Evolutionary conservation across 164 flowering plant species (phyloP).

Genomic region (Platanus orientalis): DNA sequence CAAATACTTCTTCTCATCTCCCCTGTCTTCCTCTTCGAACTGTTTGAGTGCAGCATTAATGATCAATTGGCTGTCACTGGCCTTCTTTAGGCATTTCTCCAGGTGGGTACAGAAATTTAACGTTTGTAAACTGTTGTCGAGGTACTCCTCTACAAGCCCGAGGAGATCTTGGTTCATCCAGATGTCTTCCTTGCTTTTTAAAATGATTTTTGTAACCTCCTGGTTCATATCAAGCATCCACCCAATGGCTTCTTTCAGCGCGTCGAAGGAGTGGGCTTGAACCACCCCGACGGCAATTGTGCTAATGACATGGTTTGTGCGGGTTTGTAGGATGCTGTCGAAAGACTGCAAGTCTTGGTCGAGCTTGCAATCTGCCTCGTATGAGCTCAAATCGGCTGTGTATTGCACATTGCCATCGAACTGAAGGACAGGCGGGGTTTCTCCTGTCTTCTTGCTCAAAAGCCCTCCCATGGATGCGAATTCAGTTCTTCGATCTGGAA

Average conservation of each 20-base stretch:
- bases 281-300: conserved; percentile 46
- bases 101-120: conserved; percentile 69
- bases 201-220: conserved; percentile 59
- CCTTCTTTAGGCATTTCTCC: conserved; percentile 60
- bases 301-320: conserved; percentile 53
- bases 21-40: conserved; percentile 53
- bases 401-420: conserved; percentile 5
- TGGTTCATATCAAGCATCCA: conserved; percentile 71
- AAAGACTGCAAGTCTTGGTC: conserved; percentile 51
- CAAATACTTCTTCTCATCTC: conserved; percentile 17
- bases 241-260: conserved; percentile 58
- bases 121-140: conserved; percentile 63
- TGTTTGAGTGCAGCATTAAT: conserved; percentile 54
- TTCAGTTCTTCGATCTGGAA: no score
- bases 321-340: conserved; percentile 45
- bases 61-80: conserved; percentile 57
- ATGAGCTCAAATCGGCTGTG: conserved; percentile 41
- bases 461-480: conserved; percentile 36
- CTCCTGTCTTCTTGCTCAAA: conserved; percentile 36
- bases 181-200: conserved; percentile 56
- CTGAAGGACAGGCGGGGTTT: conserved; percentile 16
- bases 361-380: conserved; percentile 43
- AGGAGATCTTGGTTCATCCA: conserved; percentile 65
- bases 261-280: conserved; percentile 55
- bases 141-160: conserved; percentile 71